phyloP scores from a whole-genome alignment of 2,329 filamentous ascomycete species.

The Fusarium sp. region DNA sequence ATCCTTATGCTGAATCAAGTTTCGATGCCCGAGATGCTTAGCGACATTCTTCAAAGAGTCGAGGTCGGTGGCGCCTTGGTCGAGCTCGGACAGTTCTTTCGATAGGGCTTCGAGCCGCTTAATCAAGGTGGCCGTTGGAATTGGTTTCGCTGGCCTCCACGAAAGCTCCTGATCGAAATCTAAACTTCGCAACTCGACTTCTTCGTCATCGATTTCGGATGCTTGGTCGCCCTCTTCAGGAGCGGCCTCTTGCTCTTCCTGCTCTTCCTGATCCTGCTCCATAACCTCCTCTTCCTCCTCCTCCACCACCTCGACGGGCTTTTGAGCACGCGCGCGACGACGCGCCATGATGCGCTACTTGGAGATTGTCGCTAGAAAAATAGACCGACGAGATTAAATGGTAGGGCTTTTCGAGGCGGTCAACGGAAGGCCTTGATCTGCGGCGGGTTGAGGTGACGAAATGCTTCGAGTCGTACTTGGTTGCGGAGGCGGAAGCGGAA shows the following conservation, averaged over 20 bases:
- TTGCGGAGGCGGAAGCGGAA: background rate
- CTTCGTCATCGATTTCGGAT: slow-evolving; percentile 38
- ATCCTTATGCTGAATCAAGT: slow-evolving; percentile 91
- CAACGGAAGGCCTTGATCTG: slow-evolving; percentile 4
- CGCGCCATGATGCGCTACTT: slow-evolving; percentile 50
- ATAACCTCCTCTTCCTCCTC: slow-evolving; percentile 42
- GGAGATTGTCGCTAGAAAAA: background rate
- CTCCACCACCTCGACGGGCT: slow-evolving; percentile 46
- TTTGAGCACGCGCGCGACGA: slow-evolving; percentile 51
- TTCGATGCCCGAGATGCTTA: slow-evolving; percentile 84
- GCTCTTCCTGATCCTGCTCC: slow-evolving; percentile 40
- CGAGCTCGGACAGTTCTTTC: slow-evolving; percentile 85
- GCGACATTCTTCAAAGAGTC: slow-evolving; percentile 88
- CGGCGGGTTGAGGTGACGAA: slow-evolving; percentile 16
- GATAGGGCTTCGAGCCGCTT: slow-evolving; percentile 83
- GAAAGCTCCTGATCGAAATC: slow-evolving; percentile 88
- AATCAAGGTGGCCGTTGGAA: slow-evolving; percentile 84
- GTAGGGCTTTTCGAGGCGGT: background rate
- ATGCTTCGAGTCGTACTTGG: slow-evolving; percentile 32
- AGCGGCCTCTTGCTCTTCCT: slow-evolving; percentile 33
- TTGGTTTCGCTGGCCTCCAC: slow-evolving; percentile 92
- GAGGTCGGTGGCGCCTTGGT: slow-evolving; percentile 86
- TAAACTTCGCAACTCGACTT: slow-evolving; percentile 59
- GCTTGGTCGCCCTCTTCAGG: slow-evolving; percentile 26
- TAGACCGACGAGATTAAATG: background rate